Base-by-base conservation (phyloP, 805 yeast species). In the Teunomyces aglyptinius region DNA sequence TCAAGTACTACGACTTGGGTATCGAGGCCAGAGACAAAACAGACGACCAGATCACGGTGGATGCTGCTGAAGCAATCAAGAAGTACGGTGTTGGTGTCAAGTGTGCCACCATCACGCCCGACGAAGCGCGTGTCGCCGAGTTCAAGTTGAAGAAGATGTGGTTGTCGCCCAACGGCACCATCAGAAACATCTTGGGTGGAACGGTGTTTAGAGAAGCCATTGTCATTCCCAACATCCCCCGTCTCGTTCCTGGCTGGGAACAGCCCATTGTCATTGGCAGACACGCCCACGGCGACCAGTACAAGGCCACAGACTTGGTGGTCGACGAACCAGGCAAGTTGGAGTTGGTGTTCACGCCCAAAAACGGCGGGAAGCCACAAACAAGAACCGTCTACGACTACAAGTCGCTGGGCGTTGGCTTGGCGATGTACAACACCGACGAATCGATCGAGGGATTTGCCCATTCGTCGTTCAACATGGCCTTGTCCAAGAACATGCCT, bases 31-130 rank as follows among this genome's bases (percentile, higher is more conserved):
- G 98, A 64, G 97, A 92, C 68, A 66, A 80, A 58, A 92, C 98
- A 13, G 77, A 89, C 59, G 98, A 92, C 67, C 67, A 87, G 70
- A 92, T 92, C 55, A 92, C 98, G 15, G 64, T 78, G 29, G 97
- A 92, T 46, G 87, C 96, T 8, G 97, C 97, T 19, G 73, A 84
- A 43, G 98, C 98, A 44, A 91, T 89, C 57, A 73, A 83, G 67
- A 80, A 90, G 68, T 85, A 89, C 67, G 87, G 89, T 45, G 98
- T 92, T 48, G 98, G 96, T 26, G 89, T 92, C 58, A 92, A 92
- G 74, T 92, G 98, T 75, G 98, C 98, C 48, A 92, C 98, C 44
- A 92, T 92, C 67, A 92, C 98, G n/a, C 97, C 98, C 6, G 96
- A 89, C 64, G 98, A 92, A 74, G 94, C 89, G 41, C 83, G 98